Evolutionary conservation across 192 early-diverging fungal species (phyloP), one percentile per base, ranked within the genome.

Genomic region (Spinellus fusiger): DNA sequence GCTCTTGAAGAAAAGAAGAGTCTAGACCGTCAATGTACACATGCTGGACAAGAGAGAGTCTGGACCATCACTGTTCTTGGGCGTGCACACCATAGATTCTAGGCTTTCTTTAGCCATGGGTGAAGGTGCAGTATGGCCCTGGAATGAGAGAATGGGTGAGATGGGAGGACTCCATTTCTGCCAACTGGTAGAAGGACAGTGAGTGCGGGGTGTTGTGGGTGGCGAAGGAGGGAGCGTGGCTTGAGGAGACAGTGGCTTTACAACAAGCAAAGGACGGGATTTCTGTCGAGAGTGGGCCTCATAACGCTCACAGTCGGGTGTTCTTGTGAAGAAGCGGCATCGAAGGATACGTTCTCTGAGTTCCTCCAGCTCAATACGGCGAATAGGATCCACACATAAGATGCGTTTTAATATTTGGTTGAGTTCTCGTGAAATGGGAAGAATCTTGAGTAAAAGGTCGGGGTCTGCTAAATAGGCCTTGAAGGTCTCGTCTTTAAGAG

Each of bases 401-500:
- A 88, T 80, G 33, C 89, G 80, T 55, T 81, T 72, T 32, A 94
- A 68, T n/a, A 93, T 82, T 28, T 77, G 65, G 47, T 85, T 77
- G 25, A 91, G 85, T 29, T 81, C 76, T 49, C 67, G 56, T 4
- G 89, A 89, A n/a, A 91, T 73, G 32, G 77, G 84, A 55, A 90
- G 79, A 46, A 87, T 85, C 9, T 67, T 69, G 52, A 73, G 77
- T 40, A 90, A 56, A 60, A 90, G 77, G 25, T 75, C 63, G 13
- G 85, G 80, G 58, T 90, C 77, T 33, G 70, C 61, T 20, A 82
- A 62, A 65, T 80, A 90, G 44, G 89, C 84, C 37, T 77, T 74
- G 77, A 93, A 95, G 26, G 90, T 87, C 16, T 85, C 80, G 57
- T 95, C 93, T 12, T 83, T 70, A 0, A 72, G 68, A 59, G 82